phyloP scores from a whole-genome alignment of 2,329 filamentous ascomycete species.

The Aureobasidium sp. region DNA sequence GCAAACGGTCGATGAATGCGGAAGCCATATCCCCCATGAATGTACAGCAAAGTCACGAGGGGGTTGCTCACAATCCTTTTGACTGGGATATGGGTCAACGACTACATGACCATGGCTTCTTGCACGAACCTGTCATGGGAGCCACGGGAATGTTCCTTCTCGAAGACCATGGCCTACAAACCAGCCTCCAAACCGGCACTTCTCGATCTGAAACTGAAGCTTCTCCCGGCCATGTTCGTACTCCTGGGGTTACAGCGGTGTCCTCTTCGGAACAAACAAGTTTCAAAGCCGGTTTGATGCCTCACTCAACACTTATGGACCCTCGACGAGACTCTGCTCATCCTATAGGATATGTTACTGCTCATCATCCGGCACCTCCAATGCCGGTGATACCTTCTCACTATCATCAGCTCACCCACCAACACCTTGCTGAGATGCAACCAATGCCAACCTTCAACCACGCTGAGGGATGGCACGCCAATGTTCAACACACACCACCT shows the following conservation, averaged over 20 bases:
- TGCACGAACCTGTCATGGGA: constrained; percentile 39
- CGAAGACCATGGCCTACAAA: constrained; percentile 40
- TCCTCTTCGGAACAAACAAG: neutral
- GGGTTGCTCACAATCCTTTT: neutral
- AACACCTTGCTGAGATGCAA: neutral
- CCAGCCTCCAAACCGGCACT: constrained; percentile 26
- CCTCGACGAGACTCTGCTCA: constrained; percentile 8
- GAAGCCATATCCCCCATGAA: neutral
- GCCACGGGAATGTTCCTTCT: constrained; percentile 42
- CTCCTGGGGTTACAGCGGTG: neutral
- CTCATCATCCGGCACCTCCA: neutral
- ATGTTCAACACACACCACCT: neutral
- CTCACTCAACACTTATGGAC: neutral
- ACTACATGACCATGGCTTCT: constrained; percentile 21
- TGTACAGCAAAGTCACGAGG: neutral
- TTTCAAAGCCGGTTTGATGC: neutral
- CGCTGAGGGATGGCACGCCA: neutral
- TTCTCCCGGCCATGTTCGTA: neutral
- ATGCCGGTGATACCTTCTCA: neutral
- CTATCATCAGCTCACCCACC: neutral
- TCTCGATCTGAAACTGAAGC: neutral
- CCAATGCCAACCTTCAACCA: neutral
- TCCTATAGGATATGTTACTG: neutral
- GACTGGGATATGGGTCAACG: constrained; percentile 14
- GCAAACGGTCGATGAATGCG: neutral